Evolutionary conservation across 148 eudicot genomes (phyloP).

Genomic region (Spergularia bocconei): DNA sequence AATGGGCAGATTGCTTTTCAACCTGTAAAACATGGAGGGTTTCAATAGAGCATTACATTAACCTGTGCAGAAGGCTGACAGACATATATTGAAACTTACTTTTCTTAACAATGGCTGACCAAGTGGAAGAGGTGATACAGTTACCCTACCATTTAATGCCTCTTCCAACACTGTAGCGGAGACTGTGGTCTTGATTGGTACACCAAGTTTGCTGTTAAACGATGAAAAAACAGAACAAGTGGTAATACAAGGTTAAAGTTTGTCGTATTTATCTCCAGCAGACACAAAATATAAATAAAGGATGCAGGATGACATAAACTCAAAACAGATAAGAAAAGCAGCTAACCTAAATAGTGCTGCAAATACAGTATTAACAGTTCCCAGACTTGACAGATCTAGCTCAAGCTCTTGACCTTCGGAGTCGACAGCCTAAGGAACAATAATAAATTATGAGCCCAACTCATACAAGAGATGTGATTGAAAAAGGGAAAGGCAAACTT

Average conservation of each 20-base stretch:
- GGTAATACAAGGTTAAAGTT: constrained; percentile 11
- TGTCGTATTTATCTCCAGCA: not conserved
- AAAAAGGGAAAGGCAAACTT: not conserved
- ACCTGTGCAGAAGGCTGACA: constrained; percentile 1
- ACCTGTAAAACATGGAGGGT: constrained; percentile 46
- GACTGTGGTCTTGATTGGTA: constrained; percentile 93
- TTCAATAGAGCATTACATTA: constrained; percentile 10
- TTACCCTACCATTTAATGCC: constrained; percentile 78
- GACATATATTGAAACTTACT: constrained; percentile 38
- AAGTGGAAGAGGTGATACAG: constrained; percentile 56
- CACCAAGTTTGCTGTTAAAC: constrained; percentile 80
- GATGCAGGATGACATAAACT: not conserved
- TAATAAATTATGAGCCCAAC: constrained; percentile 12
- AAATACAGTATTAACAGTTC: constrained; percentile 92
- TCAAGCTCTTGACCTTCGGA: constrained; percentile 88
- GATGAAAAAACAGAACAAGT: not conserved
- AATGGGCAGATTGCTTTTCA: constrained; percentile 91
- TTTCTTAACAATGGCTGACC: constrained; percentile 72
- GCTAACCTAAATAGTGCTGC: constrained; percentile 89
- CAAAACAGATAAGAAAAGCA: constrained; percentile 6
- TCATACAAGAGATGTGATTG: not conserved
- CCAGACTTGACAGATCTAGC: constrained; percentile 96
- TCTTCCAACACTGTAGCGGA: constrained; percentile 94
- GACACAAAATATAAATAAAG: constrained; percentile 12
- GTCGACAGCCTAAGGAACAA: constrained; percentile 72